Evolutionary conservation across 2,329 filamentous ascomycete genomes (phyloP), one percentile per base, ranked within the genome.

Genomic region (Trichoderma sp.): DNA sequence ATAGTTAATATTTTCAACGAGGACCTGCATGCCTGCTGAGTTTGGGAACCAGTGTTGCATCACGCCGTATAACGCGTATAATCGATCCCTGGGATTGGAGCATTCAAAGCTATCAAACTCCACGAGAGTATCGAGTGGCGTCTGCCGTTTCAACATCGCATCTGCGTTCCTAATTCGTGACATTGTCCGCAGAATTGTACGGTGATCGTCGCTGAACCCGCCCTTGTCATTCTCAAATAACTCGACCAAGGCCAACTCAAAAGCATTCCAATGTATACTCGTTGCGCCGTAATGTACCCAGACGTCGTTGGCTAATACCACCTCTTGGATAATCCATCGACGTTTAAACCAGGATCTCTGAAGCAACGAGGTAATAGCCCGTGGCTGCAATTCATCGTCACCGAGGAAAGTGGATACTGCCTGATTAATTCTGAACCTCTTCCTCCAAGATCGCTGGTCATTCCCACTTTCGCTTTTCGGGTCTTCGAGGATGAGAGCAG

Each of bases 91-190:
- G 1, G 33, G 41, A 35, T 62, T 64, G 4, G 60, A 64, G 16
- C 69, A 72, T 64, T 68, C 45, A n/a, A 68, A 68, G 18, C 66
- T 68, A 3, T 68, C 66, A 35, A 68, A 68, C 9, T 68, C 66
- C 11, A 68, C 45, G 8, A 68, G 66, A 21, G 66, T 68, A 12
- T 68, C 66, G 24, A 68, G 66, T n/a, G 66, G 66, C 3, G 31
- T 45, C n/a, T 68, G 66, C 18, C 45, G 45, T 29, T 68, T 59
- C 6, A 56, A 2, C 4, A 50, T 56, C 12, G 45, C 66, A 24
- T 68, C 21, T 29, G 14, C 45, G 31, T 68, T 68, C n/a, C 66
- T 33, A 27, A 68, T 68, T 14, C 66, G 45, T 6, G 66, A 68
- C 66, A 68, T 68, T 21, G 66, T 68, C 29, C 31, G 45, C 4